phyloP scores from a whole-genome alignment of 2,329 filamentous ascomycete species.

The Nigrospora sphaerica region DNA sequence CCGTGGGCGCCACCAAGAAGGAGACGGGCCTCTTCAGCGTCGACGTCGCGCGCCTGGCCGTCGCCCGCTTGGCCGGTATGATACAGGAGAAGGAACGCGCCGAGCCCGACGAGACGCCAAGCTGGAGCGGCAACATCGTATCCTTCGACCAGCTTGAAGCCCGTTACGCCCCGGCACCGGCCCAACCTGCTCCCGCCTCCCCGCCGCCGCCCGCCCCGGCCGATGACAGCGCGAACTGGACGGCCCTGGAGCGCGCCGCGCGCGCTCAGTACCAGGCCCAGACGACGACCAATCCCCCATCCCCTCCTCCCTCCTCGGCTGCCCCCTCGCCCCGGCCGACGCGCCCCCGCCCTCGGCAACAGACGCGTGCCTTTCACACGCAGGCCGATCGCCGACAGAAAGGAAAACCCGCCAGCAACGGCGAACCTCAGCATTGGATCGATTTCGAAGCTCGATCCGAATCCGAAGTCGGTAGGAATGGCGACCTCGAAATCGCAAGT shows the following conservation, averaged over 20 bases:
- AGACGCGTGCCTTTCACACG: too few relatives aligned
- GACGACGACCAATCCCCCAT: neutral
- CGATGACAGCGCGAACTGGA: slow-evolving; percentile 1
- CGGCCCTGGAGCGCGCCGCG: neutral
- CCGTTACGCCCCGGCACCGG: neutral
- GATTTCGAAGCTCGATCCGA: too few relatives aligned
- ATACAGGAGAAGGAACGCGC: slow-evolving; percentile 13
- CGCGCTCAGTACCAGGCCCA: neutral
- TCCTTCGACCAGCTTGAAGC: slow-evolving; percentile 25
- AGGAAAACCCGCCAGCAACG: too few relatives aligned
- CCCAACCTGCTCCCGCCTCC: too few relatives aligned
- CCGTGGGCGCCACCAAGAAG: slow-evolving; percentile 16
- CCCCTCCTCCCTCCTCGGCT: too few relatives aligned
- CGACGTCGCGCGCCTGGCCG: slow-evolving; percentile 17
- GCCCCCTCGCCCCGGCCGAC: too few relatives aligned
- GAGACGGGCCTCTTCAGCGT: slow-evolving; percentile 13
- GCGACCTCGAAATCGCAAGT: too few relatives aligned
- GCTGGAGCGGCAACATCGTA: slow-evolving; percentile 24
- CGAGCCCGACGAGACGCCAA: slow-evolving; percentile 23
- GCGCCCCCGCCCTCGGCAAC: too few relatives aligned
- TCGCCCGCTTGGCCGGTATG: slow-evolving; percentile 20
- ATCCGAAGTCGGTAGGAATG: too few relatives aligned
- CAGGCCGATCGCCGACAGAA: too few relatives aligned
- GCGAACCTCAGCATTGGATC: too few relatives aligned
- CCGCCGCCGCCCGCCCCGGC: neutral